Conservation (phyloP, 2,329 filamentous ascomycete genomes). For the Phialophora expanda region DNA sequence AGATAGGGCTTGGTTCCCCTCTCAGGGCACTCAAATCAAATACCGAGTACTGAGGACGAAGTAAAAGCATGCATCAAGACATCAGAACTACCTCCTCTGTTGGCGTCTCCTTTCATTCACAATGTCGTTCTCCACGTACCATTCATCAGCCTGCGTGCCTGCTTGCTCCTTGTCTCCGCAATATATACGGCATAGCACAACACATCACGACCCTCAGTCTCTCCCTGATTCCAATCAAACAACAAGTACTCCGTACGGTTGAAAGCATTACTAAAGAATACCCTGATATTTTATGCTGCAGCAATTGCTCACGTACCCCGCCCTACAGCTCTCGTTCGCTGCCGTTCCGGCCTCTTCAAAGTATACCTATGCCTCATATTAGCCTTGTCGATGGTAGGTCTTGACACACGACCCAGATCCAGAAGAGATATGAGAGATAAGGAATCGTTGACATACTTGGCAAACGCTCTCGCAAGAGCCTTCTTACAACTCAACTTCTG, state of each 20-base stretch:
- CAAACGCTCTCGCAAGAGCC: constrained; percentile 88
- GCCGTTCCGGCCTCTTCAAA: constrained; percentile 29
- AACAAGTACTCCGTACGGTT: not conserved
- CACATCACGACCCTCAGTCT: not conserved
- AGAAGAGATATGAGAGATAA: not conserved
- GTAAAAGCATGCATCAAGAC: not conserved
- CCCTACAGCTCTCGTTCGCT: constrained; percentile 1
- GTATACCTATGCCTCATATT: constrained; percentile 34
- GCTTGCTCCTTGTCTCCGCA: not conserved
- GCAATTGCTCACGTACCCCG: not conserved
- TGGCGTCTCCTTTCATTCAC: not conserved
- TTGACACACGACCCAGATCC: no score
- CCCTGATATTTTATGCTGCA: not conserved
- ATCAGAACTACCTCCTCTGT: not conserved
- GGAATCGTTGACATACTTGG: constrained; percentile 74
- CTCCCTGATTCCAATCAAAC: not conserved
- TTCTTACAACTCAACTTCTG: constrained; percentile 99
- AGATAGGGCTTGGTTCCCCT: no score
- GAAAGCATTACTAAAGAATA: not conserved
- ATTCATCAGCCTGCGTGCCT: not conserved
- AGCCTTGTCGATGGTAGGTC: constrained; percentile 1
- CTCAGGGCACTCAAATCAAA: not conserved
- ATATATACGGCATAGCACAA: not conserved
- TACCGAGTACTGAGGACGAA: not conserved
- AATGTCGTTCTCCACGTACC: not conserved